Base-by-base conservation (phyloP, 2,329 filamentous ascomycete species). In the Fusarium begoniae region DNA sequence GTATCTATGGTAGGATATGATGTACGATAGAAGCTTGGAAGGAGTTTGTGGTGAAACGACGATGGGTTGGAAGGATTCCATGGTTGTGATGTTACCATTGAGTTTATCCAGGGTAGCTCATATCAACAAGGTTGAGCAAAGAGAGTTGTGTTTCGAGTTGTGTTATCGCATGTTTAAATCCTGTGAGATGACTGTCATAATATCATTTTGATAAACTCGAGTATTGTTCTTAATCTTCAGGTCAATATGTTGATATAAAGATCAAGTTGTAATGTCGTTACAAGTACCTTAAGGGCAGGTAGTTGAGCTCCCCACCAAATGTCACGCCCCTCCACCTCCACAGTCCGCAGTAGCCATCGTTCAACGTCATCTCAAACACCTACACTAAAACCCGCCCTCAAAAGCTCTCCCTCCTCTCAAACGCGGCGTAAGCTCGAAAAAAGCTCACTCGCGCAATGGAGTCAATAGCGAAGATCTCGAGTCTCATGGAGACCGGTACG, bases 391-490 rank as follows among this genome's bases (percentile, higher is more conserved):
- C n/a, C 59, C 53, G 6, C n/a, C 51, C 51, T 55, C 56, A 62
- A 43, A 43, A 66, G 54, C 70, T 67, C 65, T 54, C 55, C 38
- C 40, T 57, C 51, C 54, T 40, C 62, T 47, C 24, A 45, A 48
- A 67, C 73, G 65, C 74, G 63, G 62, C 59, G 73, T 63, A 43
- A 58, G 64, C 62, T 50, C 43, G 35, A 47, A 18, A 35, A 28
- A 55, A 60, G 66, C 70, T 70, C 67, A 71, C 68, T 75, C 75
- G 69, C 70, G 79, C 69, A 65, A 99, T 99, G 96, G 96, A 99
- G 89, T 97, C 96, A 28, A 95, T 98, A 81, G 95, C 96, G 74
- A 90, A 94, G 80, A 97, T 99, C 83, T 97, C 95, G 77, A 94
- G 91, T 82, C 90, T 98, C 85, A 92, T 99, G 83, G 96, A 98